Evolutionary conservation across 257 asterid genomes (phyloP).

Genomic region (Paraleonurus japonicus): DNA sequence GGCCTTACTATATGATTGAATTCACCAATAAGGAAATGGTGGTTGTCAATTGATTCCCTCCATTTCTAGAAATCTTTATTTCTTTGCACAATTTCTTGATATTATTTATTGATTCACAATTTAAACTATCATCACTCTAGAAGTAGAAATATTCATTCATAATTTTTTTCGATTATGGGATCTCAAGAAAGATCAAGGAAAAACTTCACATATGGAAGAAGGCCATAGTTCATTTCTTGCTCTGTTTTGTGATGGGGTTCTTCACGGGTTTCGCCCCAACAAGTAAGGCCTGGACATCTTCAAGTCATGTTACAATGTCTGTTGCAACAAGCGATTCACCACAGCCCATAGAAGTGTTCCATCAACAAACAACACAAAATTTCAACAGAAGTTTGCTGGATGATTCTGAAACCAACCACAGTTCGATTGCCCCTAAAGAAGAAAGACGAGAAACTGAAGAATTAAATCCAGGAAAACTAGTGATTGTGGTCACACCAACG

Average conservation of each 20-base stretch:
- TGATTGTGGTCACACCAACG: slow-evolving; percentile 75
- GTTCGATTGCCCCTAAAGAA: neutral
- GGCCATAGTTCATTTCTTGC: slow-evolving; percentile 64
- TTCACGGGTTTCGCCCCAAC: slow-evolving; percentile 86
- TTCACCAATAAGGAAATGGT: slow-evolving; percentile 33
- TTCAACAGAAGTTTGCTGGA: slow-evolving; percentile 31
- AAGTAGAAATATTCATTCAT: neutral
- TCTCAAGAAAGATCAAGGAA: slow-evolving; percentile 79
- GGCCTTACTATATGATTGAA: slow-evolving; percentile 26
- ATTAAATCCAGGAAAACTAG: slow-evolving; percentile 38
- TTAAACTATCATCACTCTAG: neutral
- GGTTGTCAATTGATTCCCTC: slow-evolving; percentile 31
- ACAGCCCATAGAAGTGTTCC: slow-evolving; percentile 40
- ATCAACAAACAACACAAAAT: slow-evolving; percentile 22
- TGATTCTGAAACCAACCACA: slow-evolving; percentile 17
- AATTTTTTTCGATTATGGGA: slow-evolving; percentile 39
- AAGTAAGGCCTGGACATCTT: slow-evolving; percentile 40
- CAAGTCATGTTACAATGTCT: slow-evolving; percentile 24
- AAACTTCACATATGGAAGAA: slow-evolving; percentile 71
- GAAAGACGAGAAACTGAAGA: slow-evolving; percentile 16
- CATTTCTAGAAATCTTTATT: slow-evolving; percentile 20
- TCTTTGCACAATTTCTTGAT: neutral
- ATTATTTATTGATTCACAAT: slow-evolving; percentile 18
- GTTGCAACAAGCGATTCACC: slow-evolving; percentile 35
- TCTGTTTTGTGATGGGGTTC: slow-evolving; percentile 87